These are phyloP conservation scores for Salvia miltiorrhiza DNA, from an alignment of 257 asterid genomes.

Conservation along the genomic window DNA sequence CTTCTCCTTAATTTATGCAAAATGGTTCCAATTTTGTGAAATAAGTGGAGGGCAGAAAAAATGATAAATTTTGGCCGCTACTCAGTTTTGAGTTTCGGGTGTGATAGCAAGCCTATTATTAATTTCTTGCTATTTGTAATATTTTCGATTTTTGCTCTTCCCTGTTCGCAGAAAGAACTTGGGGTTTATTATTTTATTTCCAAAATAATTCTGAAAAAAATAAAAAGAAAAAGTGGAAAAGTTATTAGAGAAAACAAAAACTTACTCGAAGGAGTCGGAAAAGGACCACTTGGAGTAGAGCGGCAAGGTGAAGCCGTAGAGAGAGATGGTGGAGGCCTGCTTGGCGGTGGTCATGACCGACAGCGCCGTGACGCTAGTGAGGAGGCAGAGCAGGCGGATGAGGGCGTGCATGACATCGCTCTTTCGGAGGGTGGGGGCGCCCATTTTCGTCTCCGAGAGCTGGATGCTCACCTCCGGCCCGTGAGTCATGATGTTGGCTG, in stretches of 20 bases:
- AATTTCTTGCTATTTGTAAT: too few relatives aligned
- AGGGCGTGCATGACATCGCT: constrained; percentile 44
- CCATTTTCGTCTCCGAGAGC: constrained; percentile 33
- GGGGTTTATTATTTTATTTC: background rate
- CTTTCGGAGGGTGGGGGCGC: constrained; percentile 25
- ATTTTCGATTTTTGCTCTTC: too few relatives aligned
- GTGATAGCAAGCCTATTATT: too few relatives aligned
- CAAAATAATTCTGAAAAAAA: too few relatives aligned
- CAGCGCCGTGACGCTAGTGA: constrained; percentile 51
- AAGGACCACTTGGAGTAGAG: constrained; percentile 84
- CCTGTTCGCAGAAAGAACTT: background rate
- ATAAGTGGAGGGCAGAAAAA: background rate
- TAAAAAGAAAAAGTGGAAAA: too few relatives aligned
- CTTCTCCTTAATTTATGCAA: background rate
- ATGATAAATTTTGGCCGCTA: too few relatives aligned
- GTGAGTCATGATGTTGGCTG: constrained; percentile 35
- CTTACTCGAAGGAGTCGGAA: constrained; percentile 74
- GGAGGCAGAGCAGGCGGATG: constrained; percentile 48
- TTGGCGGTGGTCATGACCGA: constrained; percentile 68
- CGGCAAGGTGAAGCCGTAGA: constrained; percentile 71
- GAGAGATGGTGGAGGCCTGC: constrained; percentile 60
- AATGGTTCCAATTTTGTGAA: background rate
- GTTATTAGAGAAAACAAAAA: too few relatives aligned
- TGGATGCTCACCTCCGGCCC: constrained; percentile 48
- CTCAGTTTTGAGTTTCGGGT: too few relatives aligned